These are phyloP conservation scores for Cercospora beticola DNA, from an alignment of 2,329 filamentous ascomycete species.

Conservation along the genomic window DNA sequence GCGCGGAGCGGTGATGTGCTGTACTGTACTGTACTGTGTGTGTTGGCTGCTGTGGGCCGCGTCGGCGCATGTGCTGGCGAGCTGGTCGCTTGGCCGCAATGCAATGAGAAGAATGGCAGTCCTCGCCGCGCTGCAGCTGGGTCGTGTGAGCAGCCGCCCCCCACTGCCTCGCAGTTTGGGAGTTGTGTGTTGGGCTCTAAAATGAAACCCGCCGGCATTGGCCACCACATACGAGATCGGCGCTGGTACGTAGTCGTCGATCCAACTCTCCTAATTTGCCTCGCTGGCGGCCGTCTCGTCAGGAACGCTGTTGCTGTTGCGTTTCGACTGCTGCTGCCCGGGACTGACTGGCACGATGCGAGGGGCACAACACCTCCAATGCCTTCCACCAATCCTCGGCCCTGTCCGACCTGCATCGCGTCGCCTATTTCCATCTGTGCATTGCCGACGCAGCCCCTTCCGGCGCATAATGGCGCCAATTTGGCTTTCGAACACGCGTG, in stretches of 20 bases:
- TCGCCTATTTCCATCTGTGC: background rate
- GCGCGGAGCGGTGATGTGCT: background rate
- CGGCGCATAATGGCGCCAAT: constrained; percentile 5
- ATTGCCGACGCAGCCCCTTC: background rate
- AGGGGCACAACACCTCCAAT: constrained; percentile 1
- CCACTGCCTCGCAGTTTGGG: background rate
- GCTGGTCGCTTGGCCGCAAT: background rate
- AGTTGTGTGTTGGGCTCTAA: background rate
- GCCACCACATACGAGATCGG: constrained; percentile 3
- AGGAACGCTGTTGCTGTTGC: background rate
- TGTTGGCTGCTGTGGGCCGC: background rate
- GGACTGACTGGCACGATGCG: background rate
- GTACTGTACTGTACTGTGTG: background rate
- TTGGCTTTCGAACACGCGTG: constrained; percentile 7
- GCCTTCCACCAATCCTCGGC: constrained; percentile 5
- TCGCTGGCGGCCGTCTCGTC: background rate
- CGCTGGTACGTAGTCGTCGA: background rate
- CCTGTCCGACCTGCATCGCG: background rate
- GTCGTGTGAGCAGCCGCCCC: background rate
- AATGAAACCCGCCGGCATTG: constrained; percentile 1
- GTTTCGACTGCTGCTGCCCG: background rate
- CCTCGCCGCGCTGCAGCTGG: background rate
- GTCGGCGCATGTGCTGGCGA: background rate
- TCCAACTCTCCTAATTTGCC: constrained; percentile 1
- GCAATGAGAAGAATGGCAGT: background rate